These are phyloP conservation scores for Nepenthes mirabilis DNA, from an alignment of 148 eudicot species.

Conservation along the genomic window DNA sequence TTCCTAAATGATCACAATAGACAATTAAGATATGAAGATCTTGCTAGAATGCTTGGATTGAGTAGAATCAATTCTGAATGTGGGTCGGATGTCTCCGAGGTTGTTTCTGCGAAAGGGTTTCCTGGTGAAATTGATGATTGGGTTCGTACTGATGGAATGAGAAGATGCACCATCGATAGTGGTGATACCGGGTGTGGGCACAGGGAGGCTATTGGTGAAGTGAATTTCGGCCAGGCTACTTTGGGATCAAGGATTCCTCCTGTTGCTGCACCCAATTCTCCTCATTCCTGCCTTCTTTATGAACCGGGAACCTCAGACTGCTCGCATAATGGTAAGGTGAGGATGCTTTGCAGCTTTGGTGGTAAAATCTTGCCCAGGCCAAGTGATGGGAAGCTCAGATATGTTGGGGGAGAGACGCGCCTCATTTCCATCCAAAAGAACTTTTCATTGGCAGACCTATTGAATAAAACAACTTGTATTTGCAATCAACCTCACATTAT, in stretches of 20 bases:
- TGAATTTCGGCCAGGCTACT: slow-evolving; percentile 17
- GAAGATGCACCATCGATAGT: slow-evolving; percentile 19
- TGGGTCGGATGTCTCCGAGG: slow-evolving; percentile 40
- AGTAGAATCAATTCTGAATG: slow-evolving; percentile 59
- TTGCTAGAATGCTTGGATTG: slow-evolving; percentile 58
- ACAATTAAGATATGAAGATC: slow-evolving; percentile 46
- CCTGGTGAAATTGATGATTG: slow-evolving; percentile 26
- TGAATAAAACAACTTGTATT: slow-evolving; percentile 49
- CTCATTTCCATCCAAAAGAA: slow-evolving; percentile 56
- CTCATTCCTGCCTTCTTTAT: slow-evolving; percentile 19
- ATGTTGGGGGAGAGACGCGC: slow-evolving; percentile 91
- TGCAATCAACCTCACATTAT: slow-evolving; percentile 70
- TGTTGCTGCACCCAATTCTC: slow-evolving; percentile 27
- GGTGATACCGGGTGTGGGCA: slow-evolving; percentile 17
- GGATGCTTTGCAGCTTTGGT: slow-evolving; percentile 88
- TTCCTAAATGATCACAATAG: slow-evolving; percentile 20
- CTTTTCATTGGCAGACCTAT: slow-evolving; percentile 61
- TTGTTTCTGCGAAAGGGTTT: slow-evolving; percentile 48
- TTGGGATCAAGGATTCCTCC: slow-evolving; percentile 22
- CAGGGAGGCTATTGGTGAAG: slow-evolving; percentile 19
- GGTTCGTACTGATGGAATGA: slow-evolving; percentile 14
- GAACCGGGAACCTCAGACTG: slow-evolving; percentile 37
- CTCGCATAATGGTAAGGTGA: slow-evolving; percentile 57
- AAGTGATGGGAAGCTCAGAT: slow-evolving; percentile 84
- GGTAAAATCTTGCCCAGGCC: slow-evolving; percentile 92